Evolutionary conservation across 169 alveolate species (phyloP).

Genomic region (Plasmodium chabaudi): DNA sequence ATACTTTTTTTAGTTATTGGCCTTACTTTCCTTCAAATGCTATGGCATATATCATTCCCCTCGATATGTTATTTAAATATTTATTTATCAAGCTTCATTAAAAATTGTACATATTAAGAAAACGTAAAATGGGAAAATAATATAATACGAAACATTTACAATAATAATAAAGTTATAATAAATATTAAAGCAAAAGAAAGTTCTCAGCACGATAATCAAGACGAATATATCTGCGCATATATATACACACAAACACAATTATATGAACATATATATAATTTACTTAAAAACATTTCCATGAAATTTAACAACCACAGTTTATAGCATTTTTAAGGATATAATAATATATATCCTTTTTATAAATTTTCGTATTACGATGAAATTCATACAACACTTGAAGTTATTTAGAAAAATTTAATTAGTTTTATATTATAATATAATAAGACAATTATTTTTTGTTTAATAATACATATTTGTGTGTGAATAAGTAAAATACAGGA

Average conservation of each 20-base stretch:
- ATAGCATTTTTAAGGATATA: too few species aligned
- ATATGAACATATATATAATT: not conserved
- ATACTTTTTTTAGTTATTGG: too few species aligned
- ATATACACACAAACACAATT: not conserved
- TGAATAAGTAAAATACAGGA: too few species aligned
- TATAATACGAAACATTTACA: not conserved
- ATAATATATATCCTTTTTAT: not conserved
- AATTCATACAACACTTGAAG: too few species aligned
- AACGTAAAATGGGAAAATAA: not conserved
- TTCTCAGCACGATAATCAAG: not conserved
- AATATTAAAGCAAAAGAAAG: constrained; percentile 19
- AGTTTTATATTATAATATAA: not conserved
- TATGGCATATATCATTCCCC: not conserved
- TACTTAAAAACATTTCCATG: too few species aligned
- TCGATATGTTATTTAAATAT: constrained; percentile 2
- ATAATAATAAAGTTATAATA: constrained; percentile 4
- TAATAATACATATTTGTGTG: too few species aligned
- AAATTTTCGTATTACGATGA: too few species aligned
- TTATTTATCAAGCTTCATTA: constrained; percentile 1
- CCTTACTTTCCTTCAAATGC: too few species aligned
- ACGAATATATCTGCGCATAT: not conserved
- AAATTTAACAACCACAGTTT: too few species aligned
- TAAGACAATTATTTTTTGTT: not conserved
- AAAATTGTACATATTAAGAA: constrained; percentile 3
- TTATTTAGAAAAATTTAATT: too few species aligned